Conservation (phyloP, 352 stramenopile genomes). For the Pythium sp. region DNA sequence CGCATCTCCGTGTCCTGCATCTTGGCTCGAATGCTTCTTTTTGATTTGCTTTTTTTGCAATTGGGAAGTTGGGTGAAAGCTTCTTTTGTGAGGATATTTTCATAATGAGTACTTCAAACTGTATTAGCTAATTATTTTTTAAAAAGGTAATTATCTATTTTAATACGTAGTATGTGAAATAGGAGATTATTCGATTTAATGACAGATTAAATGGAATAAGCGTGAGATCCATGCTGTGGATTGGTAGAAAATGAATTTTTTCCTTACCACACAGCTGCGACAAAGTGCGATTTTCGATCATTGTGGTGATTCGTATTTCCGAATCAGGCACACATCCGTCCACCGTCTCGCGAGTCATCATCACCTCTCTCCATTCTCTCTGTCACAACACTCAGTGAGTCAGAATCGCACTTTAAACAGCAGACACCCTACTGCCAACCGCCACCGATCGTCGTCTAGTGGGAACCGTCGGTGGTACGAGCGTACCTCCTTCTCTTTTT, state of each 20-base stretch:
- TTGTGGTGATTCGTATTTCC: neutral
- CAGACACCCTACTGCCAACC: neutral
- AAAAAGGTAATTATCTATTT: neutral
- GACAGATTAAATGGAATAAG: neutral
- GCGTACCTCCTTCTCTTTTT: neutral
- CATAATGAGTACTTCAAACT: neutral
- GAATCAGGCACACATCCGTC: neutral
- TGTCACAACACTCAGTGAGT: neutral
- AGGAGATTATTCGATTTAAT: neutral
- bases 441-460: conserved; percentile 5
- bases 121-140: neutral
- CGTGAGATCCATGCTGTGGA: neutral
- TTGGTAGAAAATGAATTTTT: neutral
- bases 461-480: neutral
- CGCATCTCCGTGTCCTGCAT: conserved; percentile 67
- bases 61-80: neutral
- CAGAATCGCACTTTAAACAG: neutral
- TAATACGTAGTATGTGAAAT: neutral
- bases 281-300: conserved; percentile 1
- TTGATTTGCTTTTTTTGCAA: neutral
- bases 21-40: conserved; percentile 8
- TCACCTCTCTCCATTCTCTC: too few relatives aligned
- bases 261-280: neutral
- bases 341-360: neutral
- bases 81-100: neutral